Base-by-base conservation (phyloP, 345 rosid species). In the Euclidium syriacum region DNA sequence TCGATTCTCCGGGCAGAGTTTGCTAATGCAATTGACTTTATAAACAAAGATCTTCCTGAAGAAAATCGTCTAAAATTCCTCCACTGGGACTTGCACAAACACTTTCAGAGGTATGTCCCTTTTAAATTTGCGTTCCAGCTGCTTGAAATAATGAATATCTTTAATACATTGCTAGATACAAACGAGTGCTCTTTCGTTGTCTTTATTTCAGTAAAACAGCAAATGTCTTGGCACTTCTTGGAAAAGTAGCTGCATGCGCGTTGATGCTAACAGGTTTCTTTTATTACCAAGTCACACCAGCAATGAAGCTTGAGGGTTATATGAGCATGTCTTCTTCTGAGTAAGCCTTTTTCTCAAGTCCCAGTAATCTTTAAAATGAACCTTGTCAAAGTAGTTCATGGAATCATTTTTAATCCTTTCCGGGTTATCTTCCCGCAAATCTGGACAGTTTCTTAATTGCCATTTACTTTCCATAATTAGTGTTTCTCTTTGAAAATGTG, bases 1-100 rank as follows among this genome's bases (percentile, higher is more conserved):
- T 87, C 92, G 6, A 94, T 87, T 77, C 92, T 94, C 33, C 82
- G 97, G 64, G 72, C 83, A 49, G 99, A 95, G 82, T 95, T 95
- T 77, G 99, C 96, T 53, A 86, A 77, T 84, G 99, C 99, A 47
- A 86, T 95, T 68, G 96, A 83, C 68, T 82, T 72, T 67, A 86
- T 95, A 59, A 95, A 95, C 74, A 90, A 88, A 73, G 89, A 76
- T 82, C 78, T 88, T 51, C 74, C 97, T 3, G 96, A 84, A 69
- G 94, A 90, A 70, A 81, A 80, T 42, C 79, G 73, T 52, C 67
- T 95, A 54, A 81, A 78, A 67, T 95, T 90, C 73, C 83, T 95
- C 7, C 73, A 69, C 35, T 69, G 73, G 73, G 73, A 69, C 48
- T 61, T 69, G 52, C 90, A 88, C 79, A 84, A 85, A 76, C 88